Conservation (phyloP, 2,329 filamentous ascomycete species). For the Fusarium cicatricum region DNA sequence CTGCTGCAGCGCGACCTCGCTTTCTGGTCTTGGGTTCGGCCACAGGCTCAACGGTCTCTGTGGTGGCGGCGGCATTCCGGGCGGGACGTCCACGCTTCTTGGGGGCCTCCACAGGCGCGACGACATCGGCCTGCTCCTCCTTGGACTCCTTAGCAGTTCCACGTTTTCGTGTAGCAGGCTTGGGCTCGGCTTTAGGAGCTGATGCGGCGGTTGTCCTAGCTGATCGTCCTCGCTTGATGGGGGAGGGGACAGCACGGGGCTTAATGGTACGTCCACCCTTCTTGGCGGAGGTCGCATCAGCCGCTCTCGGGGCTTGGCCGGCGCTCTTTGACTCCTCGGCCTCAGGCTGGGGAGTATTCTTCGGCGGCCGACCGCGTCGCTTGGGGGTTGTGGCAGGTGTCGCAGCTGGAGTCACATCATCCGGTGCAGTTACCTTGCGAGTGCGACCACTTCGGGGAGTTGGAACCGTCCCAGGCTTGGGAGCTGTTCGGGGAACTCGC, state of each 20-base stretch:
- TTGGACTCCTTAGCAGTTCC: conserved; percentile 14
- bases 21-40: conserved; percentile 26
- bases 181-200: neutral
- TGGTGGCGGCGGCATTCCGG: conserved; percentile 7
- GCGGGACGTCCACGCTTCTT: conserved; percentile 36
- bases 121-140: neutral
- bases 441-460: conserved; percentile 6
- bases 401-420: neutral
- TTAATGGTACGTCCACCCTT: conserved; percentile 17
- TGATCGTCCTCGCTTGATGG: conserved; percentile 32
- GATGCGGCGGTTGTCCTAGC: conserved; percentile 18
- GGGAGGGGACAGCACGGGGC: conserved; percentile 29
- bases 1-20: conserved; percentile 25
- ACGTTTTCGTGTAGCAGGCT: conserved; percentile 19
- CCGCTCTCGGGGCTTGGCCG: neutral
- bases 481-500: conserved; percentile 18
- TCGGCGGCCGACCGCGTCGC: conserved; percentile 37
- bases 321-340: conserved; percentile 5
- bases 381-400: conserved; percentile 29
- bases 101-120: conserved; percentile 1
- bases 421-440: neutral
- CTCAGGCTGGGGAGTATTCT: conserved; percentile 20
- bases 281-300: conserved; percentile 1
- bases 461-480: conserved; percentile 4
- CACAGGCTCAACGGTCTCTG: neutral